Evolutionary conservation across 1,139 yeast genomes (phyloP).

Genomic region (Zygosaccharomyces pseudobailii): DNA sequence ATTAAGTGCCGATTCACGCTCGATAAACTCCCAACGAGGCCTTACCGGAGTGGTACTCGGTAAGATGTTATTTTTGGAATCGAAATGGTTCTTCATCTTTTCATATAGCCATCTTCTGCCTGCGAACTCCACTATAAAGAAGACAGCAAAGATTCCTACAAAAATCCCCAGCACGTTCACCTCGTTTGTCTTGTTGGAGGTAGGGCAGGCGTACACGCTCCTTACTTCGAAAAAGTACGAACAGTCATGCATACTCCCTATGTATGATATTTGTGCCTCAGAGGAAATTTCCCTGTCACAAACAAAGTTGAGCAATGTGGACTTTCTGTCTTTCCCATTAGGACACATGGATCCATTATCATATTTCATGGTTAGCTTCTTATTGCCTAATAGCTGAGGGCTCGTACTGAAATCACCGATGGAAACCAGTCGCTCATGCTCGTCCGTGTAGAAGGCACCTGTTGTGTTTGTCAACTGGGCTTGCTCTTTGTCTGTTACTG

Average conservation of each 20-base stretch:
- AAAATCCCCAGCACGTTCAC: slow-evolving; percentile 34
- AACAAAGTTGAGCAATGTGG: slow-evolving; percentile 66
- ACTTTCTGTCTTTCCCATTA: slow-evolving; percentile 46
- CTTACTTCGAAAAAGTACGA: slow-evolving; percentile 80
- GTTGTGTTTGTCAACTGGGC: slow-evolving; percentile 44
- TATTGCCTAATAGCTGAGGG: slow-evolving; percentile 46
- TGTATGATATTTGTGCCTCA: slow-evolving; percentile 62
- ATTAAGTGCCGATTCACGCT: slow-evolving; percentile 17
- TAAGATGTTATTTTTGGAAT: slow-evolving; percentile 1
- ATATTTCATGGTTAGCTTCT: slow-evolving; percentile 66
- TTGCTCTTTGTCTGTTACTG: slow-evolving; percentile 28
- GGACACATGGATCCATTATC: slow-evolving; percentile 68
- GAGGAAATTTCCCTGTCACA: slow-evolving; percentile 73
- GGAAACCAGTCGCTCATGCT: slow-evolving; percentile 41
- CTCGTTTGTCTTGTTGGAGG: slow-evolving; percentile 47
- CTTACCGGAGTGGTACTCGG: slow-evolving; percentile 3
- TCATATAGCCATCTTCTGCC: slow-evolving; percentile 31
- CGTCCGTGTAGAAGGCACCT: slow-evolving; percentile 66
- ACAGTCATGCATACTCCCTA: slow-evolving; percentile 73
- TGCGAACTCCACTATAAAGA: slow-evolving; percentile 35
- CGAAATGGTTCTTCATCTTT: slow-evolving; percentile 10
- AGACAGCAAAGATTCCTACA: slow-evolving; percentile 34
- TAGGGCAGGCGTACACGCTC: slow-evolving; percentile 85
- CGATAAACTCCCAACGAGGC: slow-evolving; percentile 25
- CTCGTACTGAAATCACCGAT: slow-evolving; percentile 58